Conservation (phyloP, 1,284 basidiomycete species). For the Ganoderma meredithae region DNA sequence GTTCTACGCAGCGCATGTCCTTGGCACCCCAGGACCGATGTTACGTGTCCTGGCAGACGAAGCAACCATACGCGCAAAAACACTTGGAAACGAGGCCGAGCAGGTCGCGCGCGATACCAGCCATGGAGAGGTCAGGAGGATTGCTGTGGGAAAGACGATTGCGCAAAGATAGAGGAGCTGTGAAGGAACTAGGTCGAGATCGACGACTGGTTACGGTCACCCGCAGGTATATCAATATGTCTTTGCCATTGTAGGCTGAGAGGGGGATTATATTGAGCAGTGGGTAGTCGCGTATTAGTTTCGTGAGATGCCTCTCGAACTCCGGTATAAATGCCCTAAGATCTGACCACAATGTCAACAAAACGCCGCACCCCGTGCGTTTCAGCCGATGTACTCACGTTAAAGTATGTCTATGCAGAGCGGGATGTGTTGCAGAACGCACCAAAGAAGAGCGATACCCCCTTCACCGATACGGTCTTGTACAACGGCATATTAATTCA, state of each 20-base stretch:
- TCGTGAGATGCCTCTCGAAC: neutral
- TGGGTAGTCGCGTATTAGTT: neutral
- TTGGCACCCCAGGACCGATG: slow-evolving; percentile 48
- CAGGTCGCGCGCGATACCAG: neutral
- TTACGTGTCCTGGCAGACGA: slow-evolving; percentile 54
- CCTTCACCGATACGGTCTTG: neutral
- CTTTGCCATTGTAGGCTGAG: neutral
- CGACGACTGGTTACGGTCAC: neutral
- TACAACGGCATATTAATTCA: neutral
- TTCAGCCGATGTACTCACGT: neutral
- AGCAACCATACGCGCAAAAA: slow-evolving; percentile 38
- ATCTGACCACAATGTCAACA: neutral
- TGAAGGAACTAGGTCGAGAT: neutral
- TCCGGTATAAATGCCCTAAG: neutral
- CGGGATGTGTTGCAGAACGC: neutral
- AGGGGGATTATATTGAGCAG: neutral
- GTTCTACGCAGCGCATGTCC: slow-evolving; percentile 64
- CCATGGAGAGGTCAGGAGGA: neutral
- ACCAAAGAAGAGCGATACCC: neutral
- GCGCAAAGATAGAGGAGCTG: slow-evolving; percentile 25
- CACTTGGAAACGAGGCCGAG: slow-evolving; percentile 31
- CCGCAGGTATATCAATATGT: neutral
- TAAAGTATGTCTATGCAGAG: neutral
- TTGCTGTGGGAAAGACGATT: too few relatives aligned
- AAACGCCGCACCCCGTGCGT: neutral